phyloP scores from a whole-genome alignment of 2,329 filamentous ascomycete species.

The Paramyrothecium sp. region DNA sequence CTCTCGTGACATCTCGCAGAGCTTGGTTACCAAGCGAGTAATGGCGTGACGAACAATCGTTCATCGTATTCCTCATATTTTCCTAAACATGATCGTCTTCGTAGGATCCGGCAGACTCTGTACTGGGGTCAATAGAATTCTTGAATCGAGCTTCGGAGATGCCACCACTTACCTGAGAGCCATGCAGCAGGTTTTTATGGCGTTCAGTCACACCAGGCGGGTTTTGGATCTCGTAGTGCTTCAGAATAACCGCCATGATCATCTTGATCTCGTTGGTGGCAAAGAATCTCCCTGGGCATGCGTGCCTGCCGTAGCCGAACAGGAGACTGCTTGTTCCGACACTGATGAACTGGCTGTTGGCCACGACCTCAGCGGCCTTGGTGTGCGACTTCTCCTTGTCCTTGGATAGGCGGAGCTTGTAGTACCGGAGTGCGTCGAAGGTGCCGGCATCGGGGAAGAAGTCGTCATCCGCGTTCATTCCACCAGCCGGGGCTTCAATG shows the following conservation, averaged over 20 bases:
- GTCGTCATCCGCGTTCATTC: constrained; percentile 33
- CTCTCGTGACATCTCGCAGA: too few relatives aligned
- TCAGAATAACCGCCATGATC: constrained; percentile 36
- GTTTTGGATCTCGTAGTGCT: constrained; percentile 34
- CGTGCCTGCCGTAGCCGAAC: constrained; percentile 36
- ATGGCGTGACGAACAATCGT: too few relatives aligned
- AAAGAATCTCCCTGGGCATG: constrained; percentile 43
- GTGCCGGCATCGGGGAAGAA: constrained; percentile 28
- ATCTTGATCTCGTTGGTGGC: constrained; percentile 44
- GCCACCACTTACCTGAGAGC: background rate
- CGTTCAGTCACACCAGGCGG: constrained; percentile 3
- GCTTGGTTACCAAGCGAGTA: too few relatives aligned
- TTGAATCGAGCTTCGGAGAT: background rate
- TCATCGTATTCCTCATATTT: background rate
- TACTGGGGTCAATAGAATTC: background rate
- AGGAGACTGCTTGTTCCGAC: constrained; percentile 32
- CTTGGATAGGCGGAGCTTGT: constrained; percentile 32
- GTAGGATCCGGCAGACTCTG: background rate
- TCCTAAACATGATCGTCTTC: background rate
- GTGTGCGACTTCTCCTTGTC: constrained; percentile 1
- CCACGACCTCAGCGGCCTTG: constrained; percentile 14
- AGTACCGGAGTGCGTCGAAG: constrained; percentile 45
- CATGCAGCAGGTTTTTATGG: constrained; percentile 11
- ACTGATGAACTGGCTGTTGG: constrained; percentile 38
- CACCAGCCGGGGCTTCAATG: constrained; percentile 37